phyloP scores from a whole-genome alignment of 2,329 filamentous ascomycete genomes.

The Macrophomina tecta region DNA sequence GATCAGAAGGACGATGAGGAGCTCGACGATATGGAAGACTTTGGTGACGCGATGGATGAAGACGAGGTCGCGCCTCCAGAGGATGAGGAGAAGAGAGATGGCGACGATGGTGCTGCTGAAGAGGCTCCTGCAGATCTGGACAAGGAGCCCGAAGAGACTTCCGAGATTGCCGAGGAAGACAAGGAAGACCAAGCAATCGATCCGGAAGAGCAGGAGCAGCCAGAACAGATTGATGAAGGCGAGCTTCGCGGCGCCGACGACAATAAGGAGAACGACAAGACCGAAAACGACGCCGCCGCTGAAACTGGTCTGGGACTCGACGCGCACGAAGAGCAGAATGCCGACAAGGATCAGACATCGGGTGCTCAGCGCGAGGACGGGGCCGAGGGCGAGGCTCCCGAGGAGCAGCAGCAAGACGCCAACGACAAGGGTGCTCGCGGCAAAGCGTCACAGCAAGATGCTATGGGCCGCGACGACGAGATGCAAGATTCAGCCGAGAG shows the following conservation, averaged over 20 bases:
- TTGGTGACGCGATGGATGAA: slow-evolving; percentile 45
- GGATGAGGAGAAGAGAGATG: slow-evolving; percentile 44
- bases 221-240: slow-evolving; percentile 34
- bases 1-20: slow-evolving; percentile 51
- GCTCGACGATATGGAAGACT: slow-evolving; percentile 60
- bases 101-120: slow-evolving; percentile 41
- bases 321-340: slow-evolving; percentile 60
- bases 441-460: slow-evolving; percentile 43
- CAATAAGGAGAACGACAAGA: slow-evolving; percentile 46
- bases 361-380: slow-evolving; percentile 69
- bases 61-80: slow-evolving; percentile 46
- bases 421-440: slow-evolving; percentile 65
- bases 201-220: slow-evolving; percentile 55
- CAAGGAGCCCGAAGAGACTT: slow-evolving; percentile 42
- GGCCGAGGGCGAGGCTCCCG: slow-evolving; percentile 67
- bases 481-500: slow-evolving; percentile 51
- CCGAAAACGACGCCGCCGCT: slow-evolving; percentile 59
- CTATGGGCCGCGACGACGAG: slow-evolving; percentile 44
- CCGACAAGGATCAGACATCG: slow-evolving; percentile 65
- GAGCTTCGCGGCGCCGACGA: slow-evolving; percentile 30
- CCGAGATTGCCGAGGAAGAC: slow-evolving; percentile 43
- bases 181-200: slow-evolving; percentile 50
- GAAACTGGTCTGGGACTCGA: slow-evolving; percentile 72
- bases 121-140: slow-evolving; percentile 42
- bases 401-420: slow-evolving; percentile 67